phyloP scores from a whole-genome alignment of 139 green algal species.

The Chlorella vulgaris region DNA sequence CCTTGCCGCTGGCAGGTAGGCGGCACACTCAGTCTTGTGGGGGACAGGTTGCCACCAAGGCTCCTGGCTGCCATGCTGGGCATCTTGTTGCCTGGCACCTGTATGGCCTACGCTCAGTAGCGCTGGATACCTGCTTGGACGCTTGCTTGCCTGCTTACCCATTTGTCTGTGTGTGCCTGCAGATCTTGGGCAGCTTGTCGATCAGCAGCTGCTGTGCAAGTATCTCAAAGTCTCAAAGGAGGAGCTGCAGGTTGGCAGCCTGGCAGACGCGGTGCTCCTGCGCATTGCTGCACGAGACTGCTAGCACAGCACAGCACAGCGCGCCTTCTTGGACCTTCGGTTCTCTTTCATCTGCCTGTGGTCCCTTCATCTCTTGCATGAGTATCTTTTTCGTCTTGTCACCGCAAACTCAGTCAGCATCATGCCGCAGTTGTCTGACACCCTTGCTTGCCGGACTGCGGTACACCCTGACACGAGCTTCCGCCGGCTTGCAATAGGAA shows the following conservation, averaged over 20 bases:
- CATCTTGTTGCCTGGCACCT: too few relatives aligned
- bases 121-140: background rate
- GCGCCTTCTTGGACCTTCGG: too few relatives aligned
- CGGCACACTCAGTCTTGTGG: background rate
- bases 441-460: too few relatives aligned
- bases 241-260: slow-evolving; percentile 51
- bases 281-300: slow-evolving; percentile 52
- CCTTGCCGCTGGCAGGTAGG: slow-evolving; percentile 32
- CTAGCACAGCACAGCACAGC: background rate
- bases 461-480: too few relatives aligned
- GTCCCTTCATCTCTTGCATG: too few relatives aligned
- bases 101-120: too few relatives aligned
- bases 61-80: too few relatives aligned
- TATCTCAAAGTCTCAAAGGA: slow-evolving; percentile 49
- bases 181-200: slow-evolving; percentile 21
- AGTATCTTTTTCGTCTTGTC: too few relatives aligned
- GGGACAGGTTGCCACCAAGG: background rate
- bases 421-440: too few relatives aligned
- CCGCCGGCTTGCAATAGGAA: too few relatives aligned
- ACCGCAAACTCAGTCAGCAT: too few relatives aligned
- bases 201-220: slow-evolving; percentile 43
- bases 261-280: slow-evolving; percentile 46
- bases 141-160: background rate
- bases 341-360: too few relatives aligned
- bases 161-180: background rate